Conservation (phyloP, 768 basidiomycete species). For the Pulveroboletus sp. region DNA sequence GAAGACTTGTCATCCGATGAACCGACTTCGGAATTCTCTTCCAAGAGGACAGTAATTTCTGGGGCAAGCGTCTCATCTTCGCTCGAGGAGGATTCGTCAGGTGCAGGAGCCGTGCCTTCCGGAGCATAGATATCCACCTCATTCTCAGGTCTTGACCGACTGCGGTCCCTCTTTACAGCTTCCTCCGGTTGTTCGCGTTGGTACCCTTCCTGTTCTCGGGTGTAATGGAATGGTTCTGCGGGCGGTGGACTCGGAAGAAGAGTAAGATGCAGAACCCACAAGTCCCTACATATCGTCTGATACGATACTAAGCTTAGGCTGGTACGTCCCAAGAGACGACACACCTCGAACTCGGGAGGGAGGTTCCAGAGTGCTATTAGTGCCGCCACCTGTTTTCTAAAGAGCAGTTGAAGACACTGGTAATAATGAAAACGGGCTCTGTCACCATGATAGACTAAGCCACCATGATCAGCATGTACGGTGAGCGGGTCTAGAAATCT, state of each 20-base stretch:
- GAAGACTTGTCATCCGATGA: conserved; percentile 28
- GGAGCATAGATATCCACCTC: conserved; percentile 5
- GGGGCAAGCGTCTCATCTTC: conserved; percentile 29
- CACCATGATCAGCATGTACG: background rate
- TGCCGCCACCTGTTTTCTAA: conserved; percentile 71
- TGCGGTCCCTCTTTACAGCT: background rate
- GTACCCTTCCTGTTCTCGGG: conserved; percentile 35
- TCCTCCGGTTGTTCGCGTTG: conserved; percentile 11
- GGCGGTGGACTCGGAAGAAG: conserved; percentile 57
- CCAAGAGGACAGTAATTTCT: conserved; percentile 38
- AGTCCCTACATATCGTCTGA: conserved; percentile 69
- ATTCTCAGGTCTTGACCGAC: conserved; percentile 16
- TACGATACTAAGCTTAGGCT: conserved; percentile 3
- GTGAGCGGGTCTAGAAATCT: background rate
- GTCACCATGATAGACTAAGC: conserved; percentile 77
- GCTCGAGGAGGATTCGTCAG: conserved; percentile 13
- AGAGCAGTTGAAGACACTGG: conserved; percentile 77
- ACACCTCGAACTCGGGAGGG: conserved; percentile 76
- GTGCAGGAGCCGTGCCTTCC: conserved; percentile 10
- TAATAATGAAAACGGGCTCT: conserved; percentile 77
- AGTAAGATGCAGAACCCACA: conserved; percentile 76
- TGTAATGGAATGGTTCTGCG: conserved; percentile 53
- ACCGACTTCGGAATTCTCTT: conserved; percentile 36
- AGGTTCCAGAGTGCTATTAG: conserved; percentile 63
- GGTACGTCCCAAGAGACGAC: conserved; percentile 9